Conservation (phyloP, 176 grass and related monocot genomes). For the Cenchrus fungigraminus region DNA sequence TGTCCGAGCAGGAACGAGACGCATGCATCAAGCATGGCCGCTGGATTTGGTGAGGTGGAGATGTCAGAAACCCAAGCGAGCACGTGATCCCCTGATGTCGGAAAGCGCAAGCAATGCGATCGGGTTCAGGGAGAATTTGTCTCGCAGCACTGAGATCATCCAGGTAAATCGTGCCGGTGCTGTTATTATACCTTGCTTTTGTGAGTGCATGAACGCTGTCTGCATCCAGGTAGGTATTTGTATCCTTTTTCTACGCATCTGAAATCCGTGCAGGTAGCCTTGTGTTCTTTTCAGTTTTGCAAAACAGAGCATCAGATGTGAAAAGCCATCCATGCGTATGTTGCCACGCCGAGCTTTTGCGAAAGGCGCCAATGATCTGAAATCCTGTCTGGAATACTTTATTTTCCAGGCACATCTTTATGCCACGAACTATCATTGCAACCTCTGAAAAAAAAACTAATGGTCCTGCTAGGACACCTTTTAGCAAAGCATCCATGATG, state of each 20-base stretch:
- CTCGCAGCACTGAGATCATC: background rate
- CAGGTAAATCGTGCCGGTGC: background rate
- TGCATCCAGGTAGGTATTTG: background rate
- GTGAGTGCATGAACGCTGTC: slow-evolving; percentile 1
- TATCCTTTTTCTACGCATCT: background rate
- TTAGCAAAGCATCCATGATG: background rate
- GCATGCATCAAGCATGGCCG: background rate
- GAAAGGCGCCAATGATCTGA: slow-evolving; percentile 36
- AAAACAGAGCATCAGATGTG: slow-evolving; percentile 29
- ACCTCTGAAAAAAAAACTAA: slow-evolving; percentile 5
- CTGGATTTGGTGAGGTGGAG: slow-evolving; percentile 24
- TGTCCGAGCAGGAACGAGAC: background rate
- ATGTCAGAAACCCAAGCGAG: background rate
- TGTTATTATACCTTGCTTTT: slow-evolving; percentile 32
- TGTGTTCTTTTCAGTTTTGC: background rate
- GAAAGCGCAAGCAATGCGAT: background rate
- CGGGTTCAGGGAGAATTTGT: slow-evolving; percentile 6
- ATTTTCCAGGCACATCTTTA: slow-evolving; percentile 8
- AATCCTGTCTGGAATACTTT: slow-evolving; percentile 32
- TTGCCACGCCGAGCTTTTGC: slow-evolving; percentile 12
- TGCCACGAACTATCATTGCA: slow-evolving; percentile 7
- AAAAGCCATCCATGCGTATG: slow-evolving; percentile 41
- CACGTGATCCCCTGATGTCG: slow-evolving; percentile 27
- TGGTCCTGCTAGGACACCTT: background rate
- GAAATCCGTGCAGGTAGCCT: slow-evolving; percentile 7